Evolutionary conservation across 1,284 basidiomycete genomes (phyloP).

Genomic region (Puccinia horiana): DNA sequence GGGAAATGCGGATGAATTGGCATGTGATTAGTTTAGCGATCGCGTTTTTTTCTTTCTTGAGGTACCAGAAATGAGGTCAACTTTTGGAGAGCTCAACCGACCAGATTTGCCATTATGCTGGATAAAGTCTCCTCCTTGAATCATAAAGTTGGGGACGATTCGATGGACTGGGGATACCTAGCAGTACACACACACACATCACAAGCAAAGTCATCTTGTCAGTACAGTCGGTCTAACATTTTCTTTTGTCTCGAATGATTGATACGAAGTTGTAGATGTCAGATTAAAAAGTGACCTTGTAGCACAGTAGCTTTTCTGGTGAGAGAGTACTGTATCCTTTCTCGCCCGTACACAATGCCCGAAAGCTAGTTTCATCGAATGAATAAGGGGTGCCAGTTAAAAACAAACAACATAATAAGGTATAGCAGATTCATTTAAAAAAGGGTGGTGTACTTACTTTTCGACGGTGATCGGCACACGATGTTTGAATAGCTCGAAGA

Average conservation of each 20-base stretch:
- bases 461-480: conserved; percentile 34
- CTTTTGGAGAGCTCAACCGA: not conserved
- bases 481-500: conserved; percentile 47
- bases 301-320: conserved; percentile 25
- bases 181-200: not conserved
- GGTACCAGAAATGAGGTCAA: not conserved
- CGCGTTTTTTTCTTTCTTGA: no score
- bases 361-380: not conserved
- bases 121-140: conserved; percentile 47
- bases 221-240: not conserved
- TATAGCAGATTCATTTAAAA: not conserved
- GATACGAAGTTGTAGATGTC: not conserved
- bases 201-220: not conserved
- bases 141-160: conserved; percentile 41
- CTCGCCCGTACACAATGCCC: conserved; percentile 42
- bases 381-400: not conserved
- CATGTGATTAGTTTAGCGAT: not conserved
- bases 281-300: conserved; percentile 22
- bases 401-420: not conserved
- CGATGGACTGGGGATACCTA: conserved; percentile 43
- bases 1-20: not conserved
- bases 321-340: conserved; percentile 34
- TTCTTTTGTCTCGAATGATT: not conserved
- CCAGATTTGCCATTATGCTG: conserved; percentile 37
- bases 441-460: conserved; percentile 10